phyloP scores from a whole-genome alignment of 2,329 filamentous ascomycete species.

The Didymella pinodella region DNA sequence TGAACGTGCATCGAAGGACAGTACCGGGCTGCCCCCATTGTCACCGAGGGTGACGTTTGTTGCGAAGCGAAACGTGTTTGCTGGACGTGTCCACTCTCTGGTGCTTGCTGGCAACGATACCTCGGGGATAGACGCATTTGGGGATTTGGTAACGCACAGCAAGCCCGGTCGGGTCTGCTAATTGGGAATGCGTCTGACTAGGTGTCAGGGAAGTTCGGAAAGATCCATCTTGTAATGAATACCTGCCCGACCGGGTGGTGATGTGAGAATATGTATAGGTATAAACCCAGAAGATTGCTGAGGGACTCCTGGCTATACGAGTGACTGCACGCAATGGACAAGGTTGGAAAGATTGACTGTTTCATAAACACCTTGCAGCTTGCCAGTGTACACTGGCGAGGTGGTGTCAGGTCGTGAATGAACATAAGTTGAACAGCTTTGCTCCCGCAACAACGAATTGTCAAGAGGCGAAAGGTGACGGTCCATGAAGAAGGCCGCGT shows the following conservation, averaged over 20 bases:
- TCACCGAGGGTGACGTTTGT: not conserved
- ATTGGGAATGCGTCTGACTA: conserved; percentile 36
- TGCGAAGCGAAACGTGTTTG: not conserved
- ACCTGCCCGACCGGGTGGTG: not conserved
- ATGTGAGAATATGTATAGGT: not conserved
- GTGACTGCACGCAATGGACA: not conserved
- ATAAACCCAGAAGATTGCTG: not conserved
- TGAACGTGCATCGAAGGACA: not conserved
- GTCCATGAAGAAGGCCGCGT: conserved; percentile 37
- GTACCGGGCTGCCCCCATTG: not conserved
- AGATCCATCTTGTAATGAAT: conserved; percentile 3
- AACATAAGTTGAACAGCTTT: conserved; percentile 25
- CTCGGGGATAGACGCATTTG: conserved; percentile 22
- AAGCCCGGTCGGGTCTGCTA: conserved; percentile 39
- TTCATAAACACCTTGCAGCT: not conserved
- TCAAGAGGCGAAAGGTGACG: conserved; percentile 36
- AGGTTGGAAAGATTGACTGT: not conserved
- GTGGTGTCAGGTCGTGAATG: conserved; percentile 21
- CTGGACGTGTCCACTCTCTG: conserved; percentile 3
- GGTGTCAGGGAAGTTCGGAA: conserved; percentile 32
- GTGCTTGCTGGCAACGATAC: conserved; percentile 24
- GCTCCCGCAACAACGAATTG: conserved; percentile 26
- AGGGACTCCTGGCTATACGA: not conserved
- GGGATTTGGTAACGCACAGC: conserved; percentile 22
- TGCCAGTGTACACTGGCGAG: conserved; percentile 4